Percentiles rank a stretch among this genome's conserved stretches.
Evolutionary conservation across 371 early-diverging fungal species (phyloP).

Genomic region (Polyrhizophydium stewartii): DNA sequence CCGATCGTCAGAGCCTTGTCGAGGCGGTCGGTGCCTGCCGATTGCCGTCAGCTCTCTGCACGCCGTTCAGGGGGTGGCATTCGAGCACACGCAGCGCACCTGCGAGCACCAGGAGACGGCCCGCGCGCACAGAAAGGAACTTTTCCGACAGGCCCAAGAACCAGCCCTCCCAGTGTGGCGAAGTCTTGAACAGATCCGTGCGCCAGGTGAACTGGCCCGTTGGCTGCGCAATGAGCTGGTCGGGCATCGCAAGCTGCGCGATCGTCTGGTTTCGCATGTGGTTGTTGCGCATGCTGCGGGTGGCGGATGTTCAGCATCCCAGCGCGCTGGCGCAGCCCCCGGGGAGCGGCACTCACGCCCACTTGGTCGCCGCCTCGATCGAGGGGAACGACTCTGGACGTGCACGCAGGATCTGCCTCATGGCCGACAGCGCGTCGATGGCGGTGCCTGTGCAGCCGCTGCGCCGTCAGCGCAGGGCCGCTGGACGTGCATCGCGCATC

Average conservation of each 20-base stretch:
- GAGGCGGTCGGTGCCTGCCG: conserved; percentile 81
- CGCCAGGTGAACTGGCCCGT: conserved; percentile 38
- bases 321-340: not conserved
- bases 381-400: conserved; percentile 61
- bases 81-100: too few species aligned
- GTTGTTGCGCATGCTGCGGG: not conserved
- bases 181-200: conserved; percentile 68
- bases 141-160: conserved; percentile 75
- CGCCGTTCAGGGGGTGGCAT: too few species aligned
- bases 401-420: conserved; percentile 53
- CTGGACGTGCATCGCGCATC: too few species aligned
- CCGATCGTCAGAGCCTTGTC: conserved; percentile 90
- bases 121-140: conserved; percentile 65
- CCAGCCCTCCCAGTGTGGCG: conserved; percentile 84
- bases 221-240: not conserved
- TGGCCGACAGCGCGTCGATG: conserved; percentile 67
- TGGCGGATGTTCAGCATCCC: not conserved
- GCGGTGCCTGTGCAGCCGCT: conserved; percentile 50
- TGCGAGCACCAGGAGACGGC: conserved; percentile 81
- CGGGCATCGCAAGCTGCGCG: not conserved
- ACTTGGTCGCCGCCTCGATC: conserved; percentile 62
- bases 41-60: too few species aligned
- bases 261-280: conserved; percentile 1
- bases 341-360: conserved; percentile 38
- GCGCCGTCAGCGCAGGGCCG: too few species aligned